Base-by-base conservation (phyloP, 2,329 filamentous ascomycete genomes). In the Talaromyces sp. region DNA sequence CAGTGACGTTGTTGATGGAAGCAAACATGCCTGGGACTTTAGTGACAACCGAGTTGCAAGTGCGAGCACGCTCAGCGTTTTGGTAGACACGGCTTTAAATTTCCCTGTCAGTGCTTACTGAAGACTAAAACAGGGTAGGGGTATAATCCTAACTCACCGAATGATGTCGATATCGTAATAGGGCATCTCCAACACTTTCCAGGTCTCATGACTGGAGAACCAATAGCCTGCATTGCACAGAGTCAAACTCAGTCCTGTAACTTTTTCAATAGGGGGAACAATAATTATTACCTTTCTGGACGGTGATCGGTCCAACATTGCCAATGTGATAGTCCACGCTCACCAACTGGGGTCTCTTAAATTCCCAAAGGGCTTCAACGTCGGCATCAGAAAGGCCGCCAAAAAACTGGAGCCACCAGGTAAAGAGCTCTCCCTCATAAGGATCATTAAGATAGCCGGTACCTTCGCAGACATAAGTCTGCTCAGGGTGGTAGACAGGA, bases 341-440 rank as follows among this genome's bases (percentile, higher is more conserved):
- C 58, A 76, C 72, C 1, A 80, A 57, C 67, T 80, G 76, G 1
- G 73, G 71, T 49, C 76, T 71, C 71, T 81, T 81, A 11, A 69
- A 71, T 16, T 74, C 70, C 79, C 79, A 81, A 0, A 81, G 68
- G 6, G 72, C 68, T 6, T 75, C 59, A 60, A 76, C 78, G 3
- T 80, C 77, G 0, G 70, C 62, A 16, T 70, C 67, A 2, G 73
- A 70, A 24, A 81, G 31, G 5, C 69, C 68, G 3, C 72, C 72
- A 41, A 80, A 80, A 65, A 81, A 77, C 49, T 80, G 73, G 10
- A 81, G 68, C 63, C 78, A 81, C 49, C 75, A 80, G 0, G 77
- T 77, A 41, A 81, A 75, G 0, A 81, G 73, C 66, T 81, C 79
- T 50, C 79, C 79, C 65, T 81, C 79, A 52, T 79, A 81, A 1